Evolutionary conservation across 2,329 filamentous ascomycete species (phyloP).

Genomic region (Cladosporium sp.): DNA sequence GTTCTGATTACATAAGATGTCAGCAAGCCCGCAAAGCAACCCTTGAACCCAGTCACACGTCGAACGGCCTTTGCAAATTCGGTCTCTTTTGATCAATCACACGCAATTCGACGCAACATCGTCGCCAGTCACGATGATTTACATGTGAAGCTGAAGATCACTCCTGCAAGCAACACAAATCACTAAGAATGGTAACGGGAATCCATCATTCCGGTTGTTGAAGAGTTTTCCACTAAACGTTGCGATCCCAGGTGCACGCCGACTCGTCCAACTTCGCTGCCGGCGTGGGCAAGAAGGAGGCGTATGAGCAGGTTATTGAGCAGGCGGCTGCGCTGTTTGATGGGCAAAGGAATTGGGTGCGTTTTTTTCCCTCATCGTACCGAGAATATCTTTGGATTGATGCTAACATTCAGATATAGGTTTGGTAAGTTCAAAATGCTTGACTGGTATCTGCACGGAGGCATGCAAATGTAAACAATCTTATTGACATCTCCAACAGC

Average conservation of each 20-base stretch:
- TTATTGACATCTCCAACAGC: constrained; percentile 38
- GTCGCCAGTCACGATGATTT: not conserved
- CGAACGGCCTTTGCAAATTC: not conserved
- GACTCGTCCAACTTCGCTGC: constrained; percentile 70
- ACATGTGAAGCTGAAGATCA: not conserved
- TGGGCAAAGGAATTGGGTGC: constrained; percentile 75
- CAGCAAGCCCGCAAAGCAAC: no score
- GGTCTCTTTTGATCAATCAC: not conserved
- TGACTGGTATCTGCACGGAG: not conserved
- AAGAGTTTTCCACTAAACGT: not conserved
- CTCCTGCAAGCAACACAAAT: not conserved
- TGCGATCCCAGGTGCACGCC: constrained; percentile 61
- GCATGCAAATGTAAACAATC: not conserved
- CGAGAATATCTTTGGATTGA: not conserved
- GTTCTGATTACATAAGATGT: no score
- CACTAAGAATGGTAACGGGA: not conserved
- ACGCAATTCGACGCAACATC: not conserved
- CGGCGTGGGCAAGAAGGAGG: constrained; percentile 65
- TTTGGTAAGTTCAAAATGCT: constrained; percentile 14
- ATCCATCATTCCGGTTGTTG: no score
- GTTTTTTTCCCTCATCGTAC: constrained; percentile 18
- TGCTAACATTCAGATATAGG: not conserved
- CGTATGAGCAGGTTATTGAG: constrained; percentile 68
- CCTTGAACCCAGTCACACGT: no score
- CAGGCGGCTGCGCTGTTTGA: constrained; percentile 67